Base-by-base conservation (phyloP, 805 yeast species). In the Starmerella sirachaensis region DNA sequence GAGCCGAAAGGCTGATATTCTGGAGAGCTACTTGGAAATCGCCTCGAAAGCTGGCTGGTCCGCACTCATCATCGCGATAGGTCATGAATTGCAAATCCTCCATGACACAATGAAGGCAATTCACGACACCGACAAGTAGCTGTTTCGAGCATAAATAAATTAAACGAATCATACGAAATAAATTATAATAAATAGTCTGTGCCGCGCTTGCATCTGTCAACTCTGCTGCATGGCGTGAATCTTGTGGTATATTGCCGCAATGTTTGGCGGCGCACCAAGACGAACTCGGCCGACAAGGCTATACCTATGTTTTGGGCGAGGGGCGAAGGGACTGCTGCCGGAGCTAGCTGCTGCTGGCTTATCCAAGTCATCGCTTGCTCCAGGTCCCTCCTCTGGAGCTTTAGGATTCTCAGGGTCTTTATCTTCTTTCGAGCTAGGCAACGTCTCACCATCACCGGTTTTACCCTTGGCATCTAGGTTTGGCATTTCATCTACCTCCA, bases 81-180 rank as follows among this genome's bases (percentile, higher is more conserved):
- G 49, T 6, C 61, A 57, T 31, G 61, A 57, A 31, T 37, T 50
- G 13, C 52, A 46, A 22, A 40, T 54, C 2, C 35, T 56, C 10
- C 39, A 40, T 4, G 46, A 47, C 18, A 56, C 56, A 7, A 38
- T 49, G 9, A 41, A 38, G 4, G 42, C 55, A 17, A 43, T 56
- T 4, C 22, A 42, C 16, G 19, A 35, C 8, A 31, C 29, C 13
- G 35, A 32, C 29, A 31, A n/a, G n/a, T n/a, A n/a, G n/a, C n/a
- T n/a, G n/a, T 7, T 10, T 4, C 9, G 18, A 12, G 5, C 6
- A 21, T 21, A 21, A 21, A 12, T 10, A n/a, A 8, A 21, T 6
- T 18, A 5, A 24, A 41, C 31, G 35, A 30, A 29, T 38, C 25
- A 36, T 6, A 4, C 12, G 10, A 21, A 31, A 23, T 23, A 32